A percentile compares a stretch with the other conserved stretches of the same genome.
These are phyloP conservation scores for Acer negundo DNA, from an alignment of 345 rosid genomes.

Conservation along the genomic window DNA sequence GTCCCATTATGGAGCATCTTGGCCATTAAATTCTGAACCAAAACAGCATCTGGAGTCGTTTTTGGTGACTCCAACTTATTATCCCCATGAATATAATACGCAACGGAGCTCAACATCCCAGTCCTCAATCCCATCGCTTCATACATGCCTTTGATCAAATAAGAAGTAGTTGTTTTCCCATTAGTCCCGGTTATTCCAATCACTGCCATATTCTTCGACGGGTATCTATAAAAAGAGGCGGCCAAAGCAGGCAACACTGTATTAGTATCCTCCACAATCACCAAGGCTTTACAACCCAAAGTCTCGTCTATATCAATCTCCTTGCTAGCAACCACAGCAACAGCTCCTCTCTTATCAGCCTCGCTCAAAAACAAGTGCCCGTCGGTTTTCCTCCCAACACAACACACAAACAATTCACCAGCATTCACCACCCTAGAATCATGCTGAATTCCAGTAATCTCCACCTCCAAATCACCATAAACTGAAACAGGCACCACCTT, in stretches of 20 bases:
- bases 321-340: constrained; percentile 89
- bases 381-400: constrained; percentile 65
- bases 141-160: constrained; percentile 80
- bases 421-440: constrained; percentile 83
- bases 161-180: constrained; percentile 77
- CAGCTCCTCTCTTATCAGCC: constrained; percentile 97
- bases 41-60: constrained; percentile 67
- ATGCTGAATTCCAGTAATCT: constrained; percentile 85
- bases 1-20: constrained; percentile 94
- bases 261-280: constrained; percentile 87
- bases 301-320: constrained; percentile 93
- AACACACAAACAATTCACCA: constrained; percentile 90
- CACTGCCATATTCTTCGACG: constrained; percentile 78
- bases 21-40: constrained; percentile 93
- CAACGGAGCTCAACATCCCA: constrained; percentile 81
- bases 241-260: constrained; percentile 80
- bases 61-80: constrained; percentile 61
- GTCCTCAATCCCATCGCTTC: constrained; percentile 94
- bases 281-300: constrained; percentile 87
- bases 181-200: constrained; percentile 78
- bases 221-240: constrained; percentile 71
- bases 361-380: constrained; percentile 78
- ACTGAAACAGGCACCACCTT: constrained; percentile 88
- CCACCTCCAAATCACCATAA: constrained; percentile 81
- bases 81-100: constrained; percentile 72